Evolutionary conservation across 208 protist species (phyloP).

Genomic region (Balamuthia mandrillaris): DNA sequence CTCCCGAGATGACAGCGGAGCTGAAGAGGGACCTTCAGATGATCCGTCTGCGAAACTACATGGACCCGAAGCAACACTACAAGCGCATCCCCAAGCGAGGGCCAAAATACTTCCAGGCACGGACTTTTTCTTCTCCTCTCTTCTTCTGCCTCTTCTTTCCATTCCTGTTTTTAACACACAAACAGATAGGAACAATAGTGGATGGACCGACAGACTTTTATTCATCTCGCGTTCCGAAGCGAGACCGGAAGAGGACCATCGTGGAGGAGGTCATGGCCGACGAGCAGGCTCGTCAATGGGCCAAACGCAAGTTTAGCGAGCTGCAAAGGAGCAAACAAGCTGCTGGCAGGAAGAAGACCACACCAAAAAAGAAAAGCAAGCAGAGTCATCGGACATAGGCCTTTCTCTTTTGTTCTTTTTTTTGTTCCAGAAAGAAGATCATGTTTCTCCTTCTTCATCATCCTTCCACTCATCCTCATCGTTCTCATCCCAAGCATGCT

Average conservation of each 20-base stretch:
- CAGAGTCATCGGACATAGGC: no score
- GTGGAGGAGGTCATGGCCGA: conserved; percentile 8
- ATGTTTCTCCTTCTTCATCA: not conserved
- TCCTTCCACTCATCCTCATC: not conserved
- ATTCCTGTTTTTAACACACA: no score
- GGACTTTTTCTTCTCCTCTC: no score
- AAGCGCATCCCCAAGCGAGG: not conserved
- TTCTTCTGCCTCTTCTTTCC: not conserved
- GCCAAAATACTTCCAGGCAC: conserved; percentile 20
- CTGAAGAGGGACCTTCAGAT: not conserved
- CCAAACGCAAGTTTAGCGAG: conserved; percentile 20
- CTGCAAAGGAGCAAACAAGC: no score
- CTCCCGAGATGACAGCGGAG: not conserved
- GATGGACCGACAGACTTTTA: not conserved
- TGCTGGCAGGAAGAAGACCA: no score
- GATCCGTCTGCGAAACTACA: not conserved
- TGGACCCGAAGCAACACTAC: conserved; percentile 20
- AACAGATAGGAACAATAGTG: not conserved
- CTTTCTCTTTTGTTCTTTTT: no score
- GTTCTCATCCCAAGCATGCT: not conserved
- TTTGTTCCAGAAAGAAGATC: no score
- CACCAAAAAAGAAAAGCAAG: no score
- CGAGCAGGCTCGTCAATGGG: not conserved
- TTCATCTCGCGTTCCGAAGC: not conserved
- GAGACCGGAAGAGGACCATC: not conserved